phyloP scores from a whole-genome alignment of 148 eudicot genomes.

The Rhododendron mucronatum region DNA sequence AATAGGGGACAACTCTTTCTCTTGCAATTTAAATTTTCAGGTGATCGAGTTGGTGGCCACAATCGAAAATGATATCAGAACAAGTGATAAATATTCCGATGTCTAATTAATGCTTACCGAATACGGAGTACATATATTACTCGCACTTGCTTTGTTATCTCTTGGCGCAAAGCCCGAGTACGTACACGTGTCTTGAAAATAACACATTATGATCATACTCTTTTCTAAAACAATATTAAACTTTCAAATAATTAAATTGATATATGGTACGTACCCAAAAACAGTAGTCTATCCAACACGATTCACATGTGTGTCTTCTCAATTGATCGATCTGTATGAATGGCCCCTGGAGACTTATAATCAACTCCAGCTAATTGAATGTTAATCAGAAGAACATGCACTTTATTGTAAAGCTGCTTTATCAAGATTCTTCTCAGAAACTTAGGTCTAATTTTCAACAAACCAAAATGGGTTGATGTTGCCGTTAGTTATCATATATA shows the following conservation, averaged over 20 bases:
- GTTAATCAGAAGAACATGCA: neutral
- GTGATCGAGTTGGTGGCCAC: neutral
- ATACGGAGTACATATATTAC: too few species aligned
- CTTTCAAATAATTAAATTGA: neutral
- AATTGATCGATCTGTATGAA: neutral
- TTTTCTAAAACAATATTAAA: neutral
- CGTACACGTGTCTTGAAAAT: too few species aligned
- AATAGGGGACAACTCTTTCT: neutral
- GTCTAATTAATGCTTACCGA: too few species aligned
- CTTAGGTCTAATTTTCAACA: neutral
- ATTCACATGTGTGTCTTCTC: neutral
- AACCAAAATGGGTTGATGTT: neutral
- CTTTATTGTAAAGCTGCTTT: slow-evolving; percentile 3
- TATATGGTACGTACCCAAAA: neutral
- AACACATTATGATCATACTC: neutral
- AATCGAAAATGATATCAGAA: neutral
- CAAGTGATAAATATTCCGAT: neutral
- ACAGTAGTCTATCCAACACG: neutral
- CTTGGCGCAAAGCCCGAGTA: too few species aligned
- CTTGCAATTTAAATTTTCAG: neutral
- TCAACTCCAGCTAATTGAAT: neutral
- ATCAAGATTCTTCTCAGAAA: neutral
- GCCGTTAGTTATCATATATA: neutral
- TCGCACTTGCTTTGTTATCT: too few species aligned
- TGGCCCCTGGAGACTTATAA: neutral